Evolutionary conservation across 306 rosid genomes (phyloP), one percentile per base, ranked within the genome.

Genomic region (Rosa multiflora): DNA sequence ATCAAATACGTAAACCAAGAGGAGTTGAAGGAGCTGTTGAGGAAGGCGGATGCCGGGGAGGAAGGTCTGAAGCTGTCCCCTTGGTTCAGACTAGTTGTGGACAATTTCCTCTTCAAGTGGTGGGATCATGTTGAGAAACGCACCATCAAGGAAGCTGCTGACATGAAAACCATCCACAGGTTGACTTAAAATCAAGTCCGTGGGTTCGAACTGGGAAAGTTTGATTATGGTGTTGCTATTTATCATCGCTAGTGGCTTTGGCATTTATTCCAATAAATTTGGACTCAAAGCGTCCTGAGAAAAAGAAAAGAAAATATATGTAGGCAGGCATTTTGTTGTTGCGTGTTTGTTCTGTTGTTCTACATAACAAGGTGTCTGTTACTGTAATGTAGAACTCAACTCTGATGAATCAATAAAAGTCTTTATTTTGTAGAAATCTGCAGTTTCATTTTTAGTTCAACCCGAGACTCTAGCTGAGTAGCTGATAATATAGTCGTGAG

Each of bases 81-180:
- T 1, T 96, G 99, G 99, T 96, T 96, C 93, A 88, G 99, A 52
- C 91, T 96, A 11, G 93, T 96, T 15, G 99, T 93, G 84, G 98
- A 96, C 88, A 96, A 93, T 77, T 96, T 96, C 90, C 80, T 96
- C 79, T 93, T 88, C 92, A 93, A 90, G 78, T 96, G 99, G 99
- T 96, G 99, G 99, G 98, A 93, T 26, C 94, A 96, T 81, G 85
- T 93, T 49, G 92, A 96, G 91, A 87, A 73, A 76, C 91, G 92
- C 61, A 83, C 93, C 52, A 87, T 96, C 40, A 83, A 78, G 74
- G 93, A 90, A 80, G 94, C 86, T 43, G 84, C 80, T 56, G 99
- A 96, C 88, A 93, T 93, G 97, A 87, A 93, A 82, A 91, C 97
- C 85, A 91, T 96, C 76, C 97, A 96, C 89, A 93, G 85, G 88